phyloP scores from a whole-genome alignment of 2,329 filamentous ascomycete genomes.

The Bimuria novae-zelandiae region DNA sequence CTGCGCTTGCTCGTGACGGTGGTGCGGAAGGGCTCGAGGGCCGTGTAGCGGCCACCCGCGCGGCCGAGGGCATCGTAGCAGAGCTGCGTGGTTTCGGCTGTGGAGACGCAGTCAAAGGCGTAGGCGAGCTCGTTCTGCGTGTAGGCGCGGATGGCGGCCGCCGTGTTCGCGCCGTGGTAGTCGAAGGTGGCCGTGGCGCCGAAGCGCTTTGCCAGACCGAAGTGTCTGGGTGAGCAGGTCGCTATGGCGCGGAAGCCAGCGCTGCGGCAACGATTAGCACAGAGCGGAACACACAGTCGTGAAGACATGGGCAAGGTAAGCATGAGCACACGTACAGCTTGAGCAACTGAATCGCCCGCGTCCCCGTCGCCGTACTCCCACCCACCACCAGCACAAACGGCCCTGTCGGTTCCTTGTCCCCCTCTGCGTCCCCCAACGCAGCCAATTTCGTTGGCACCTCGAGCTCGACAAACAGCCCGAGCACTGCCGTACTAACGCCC shows the following conservation, averaged over 20 bases:
- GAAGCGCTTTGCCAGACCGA: slow-evolving; percentile 16
- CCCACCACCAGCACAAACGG: slow-evolving; percentile 20
- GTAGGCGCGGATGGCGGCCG: slow-evolving; percentile 49
- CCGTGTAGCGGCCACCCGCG: slow-evolving; percentile 23
- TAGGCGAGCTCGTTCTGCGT: slow-evolving; percentile 48
- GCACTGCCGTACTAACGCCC: slow-evolving; percentile 9
- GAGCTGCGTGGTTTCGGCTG: slow-evolving; percentile 15
- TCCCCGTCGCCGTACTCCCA: slow-evolving; percentile 16
- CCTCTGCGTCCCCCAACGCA: slow-evolving; percentile 5
- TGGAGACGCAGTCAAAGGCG: slow-evolving; percentile 54
- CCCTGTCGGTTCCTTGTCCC: no score
- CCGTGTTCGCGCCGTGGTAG: slow-evolving; percentile 50
- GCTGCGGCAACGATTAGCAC: no score
- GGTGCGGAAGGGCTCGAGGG: slow-evolving; percentile 19
- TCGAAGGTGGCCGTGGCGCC: slow-evolving; percentile 37
- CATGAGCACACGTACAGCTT: no score
- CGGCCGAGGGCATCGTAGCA: slow-evolving; percentile 27
- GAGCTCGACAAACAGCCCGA: slow-evolving; percentile 8
- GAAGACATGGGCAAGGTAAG: no score
- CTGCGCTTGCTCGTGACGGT: slow-evolving; percentile 9
- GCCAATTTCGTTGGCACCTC: no score
- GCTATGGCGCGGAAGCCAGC: slow-evolving; percentile 13
- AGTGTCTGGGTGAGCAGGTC: slow-evolving; percentile 16
- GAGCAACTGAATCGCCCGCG: slow-evolving; percentile 19
- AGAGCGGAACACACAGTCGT: no score